Evolutionary conservation across 129 eudicot genomes (phyloP).

Genomic region (Kitagawia praeruptora): DNA sequence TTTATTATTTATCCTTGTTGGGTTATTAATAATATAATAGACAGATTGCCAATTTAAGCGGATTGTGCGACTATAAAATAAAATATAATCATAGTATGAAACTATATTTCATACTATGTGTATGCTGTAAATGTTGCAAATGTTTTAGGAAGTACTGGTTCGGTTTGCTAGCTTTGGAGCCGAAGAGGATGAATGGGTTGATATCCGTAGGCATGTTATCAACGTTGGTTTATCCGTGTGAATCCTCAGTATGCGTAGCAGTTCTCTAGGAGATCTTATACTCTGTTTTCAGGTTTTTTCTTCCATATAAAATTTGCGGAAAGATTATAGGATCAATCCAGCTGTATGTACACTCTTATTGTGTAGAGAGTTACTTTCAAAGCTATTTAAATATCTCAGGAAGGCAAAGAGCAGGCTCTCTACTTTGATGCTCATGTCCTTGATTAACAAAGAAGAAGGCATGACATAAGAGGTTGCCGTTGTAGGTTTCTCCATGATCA

Average conservation of each 20-base stretch:
- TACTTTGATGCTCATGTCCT: slow-evolving; percentile 96
- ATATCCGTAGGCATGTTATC: slow-evolving; percentile 76
- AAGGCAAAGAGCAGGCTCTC: slow-evolving; percentile 98
- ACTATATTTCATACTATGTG: too few species aligned
- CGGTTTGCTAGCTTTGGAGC: slow-evolving; percentile 93
- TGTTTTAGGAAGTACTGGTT: slow-evolving; percentile 78
- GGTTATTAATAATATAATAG: too few species aligned
- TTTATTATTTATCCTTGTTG: too few species aligned
- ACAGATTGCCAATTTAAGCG: too few species aligned
- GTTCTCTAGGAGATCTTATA: slow-evolving; percentile 86
- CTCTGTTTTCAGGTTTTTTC: slow-evolving; percentile 90
- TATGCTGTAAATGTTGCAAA: slow-evolving; percentile 1
- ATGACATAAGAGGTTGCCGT: slow-evolving; percentile 95
- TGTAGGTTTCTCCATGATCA: slow-evolving; percentile 85
- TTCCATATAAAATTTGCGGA: neutral
- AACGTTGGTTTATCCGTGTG: slow-evolving; percentile 94
- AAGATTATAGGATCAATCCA: neutral
- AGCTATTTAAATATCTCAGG: slow-evolving; percentile 34
- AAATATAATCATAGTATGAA: too few species aligned
- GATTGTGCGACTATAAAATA: too few species aligned
- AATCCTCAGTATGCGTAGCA: slow-evolving; percentile 82
- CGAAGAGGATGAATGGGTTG: slow-evolving; percentile 97
- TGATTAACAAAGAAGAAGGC: slow-evolving; percentile 94
- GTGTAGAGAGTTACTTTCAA: neutral
- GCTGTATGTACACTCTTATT: neutral